Evolutionary conservation across 108 stramenopile genomes (phyloP).

Genomic region (Cylindrotheca closterium): DNA sequence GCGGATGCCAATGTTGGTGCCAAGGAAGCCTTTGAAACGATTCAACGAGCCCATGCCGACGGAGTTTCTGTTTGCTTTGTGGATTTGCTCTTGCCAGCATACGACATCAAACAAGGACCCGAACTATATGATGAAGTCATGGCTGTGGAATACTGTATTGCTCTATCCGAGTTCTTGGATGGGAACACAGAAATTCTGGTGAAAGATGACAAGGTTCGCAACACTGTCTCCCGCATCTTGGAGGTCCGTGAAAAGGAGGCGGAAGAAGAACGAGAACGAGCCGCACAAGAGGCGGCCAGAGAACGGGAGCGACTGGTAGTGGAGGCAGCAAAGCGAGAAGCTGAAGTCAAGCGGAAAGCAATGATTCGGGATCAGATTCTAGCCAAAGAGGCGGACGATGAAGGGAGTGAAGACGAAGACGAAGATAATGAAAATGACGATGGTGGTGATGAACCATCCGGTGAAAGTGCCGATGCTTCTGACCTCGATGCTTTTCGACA

Average conservation of each 20-base stretch:
- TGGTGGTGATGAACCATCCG: slow-evolving; percentile 5
- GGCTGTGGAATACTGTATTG: slow-evolving; percentile 43
- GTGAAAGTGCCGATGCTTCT: slow-evolving; percentile 1
- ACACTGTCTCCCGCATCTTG: slow-evolving; percentile 23
- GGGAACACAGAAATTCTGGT: slow-evolving; percentile 31
- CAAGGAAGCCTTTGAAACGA: slow-evolving; percentile 34
- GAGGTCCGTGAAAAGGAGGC: slow-evolving; percentile 11
- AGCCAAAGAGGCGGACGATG: too few species aligned
- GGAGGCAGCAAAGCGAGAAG: too few species aligned
- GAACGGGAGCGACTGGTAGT: slow-evolving; percentile 10
- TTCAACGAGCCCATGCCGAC: slow-evolving; percentile 24
- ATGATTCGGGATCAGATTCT: too few species aligned
- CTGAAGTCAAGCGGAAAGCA: too few species aligned
- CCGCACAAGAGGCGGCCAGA: too few species aligned
- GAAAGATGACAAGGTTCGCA: slow-evolving; percentile 24
- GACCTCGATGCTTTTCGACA: slow-evolving; percentile 46
- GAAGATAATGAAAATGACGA: slow-evolving; percentile 15
- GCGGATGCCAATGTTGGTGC: slow-evolving; percentile 39
- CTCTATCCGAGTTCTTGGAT: slow-evolving; percentile 22
- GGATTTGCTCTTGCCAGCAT: slow-evolving; percentile 40
- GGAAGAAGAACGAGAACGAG: background rate
- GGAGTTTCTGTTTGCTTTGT: slow-evolving; percentile 22
- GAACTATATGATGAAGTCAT: slow-evolving; percentile 49
- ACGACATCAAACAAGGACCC: slow-evolving; percentile 42
- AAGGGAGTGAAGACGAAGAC: slow-evolving; percentile 19